These are phyloP conservation scores for Infundibulicybe gibba DNA, from an alignment of 768 basidiomycete genomes.

Conservation along the genomic window DNA sequence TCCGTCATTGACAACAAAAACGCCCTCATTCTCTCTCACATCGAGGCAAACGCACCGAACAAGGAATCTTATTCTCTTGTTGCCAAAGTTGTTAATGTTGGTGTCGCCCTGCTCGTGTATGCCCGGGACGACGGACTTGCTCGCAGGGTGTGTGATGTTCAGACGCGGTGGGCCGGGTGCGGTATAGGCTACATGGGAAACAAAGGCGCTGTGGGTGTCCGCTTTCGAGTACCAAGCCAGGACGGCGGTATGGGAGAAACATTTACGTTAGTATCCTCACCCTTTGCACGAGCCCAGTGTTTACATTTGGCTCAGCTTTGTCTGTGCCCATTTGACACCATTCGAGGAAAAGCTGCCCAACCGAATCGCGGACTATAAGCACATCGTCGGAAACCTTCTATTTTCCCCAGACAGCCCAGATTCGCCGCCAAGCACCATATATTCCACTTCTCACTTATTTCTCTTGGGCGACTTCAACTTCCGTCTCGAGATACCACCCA, in stretches of 20 bases:
- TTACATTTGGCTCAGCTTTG: slow-evolving; percentile 42
- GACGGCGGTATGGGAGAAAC: slow-evolving; percentile 64
- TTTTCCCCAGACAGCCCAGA: slow-evolving; percentile 54
- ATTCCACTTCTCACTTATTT: slow-evolving; percentile 87
- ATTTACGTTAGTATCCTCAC: slow-evolving; percentile 67
- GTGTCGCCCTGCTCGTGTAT: slow-evolving; percentile 86
- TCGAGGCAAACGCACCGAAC: slow-evolving; percentile 67
- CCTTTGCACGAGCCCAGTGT: neutral
- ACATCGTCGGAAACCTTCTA: slow-evolving; percentile 78
- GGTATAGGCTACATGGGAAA: slow-evolving; percentile 84
- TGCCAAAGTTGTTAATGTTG: slow-evolving; percentile 78
- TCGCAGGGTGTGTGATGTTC: slow-evolving; percentile 56
- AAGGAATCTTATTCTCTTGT: slow-evolving; percentile 77
- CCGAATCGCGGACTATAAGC: slow-evolving; percentile 74
- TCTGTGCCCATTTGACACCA: slow-evolving; percentile 89
- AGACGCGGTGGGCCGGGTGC: slow-evolving; percentile 73
- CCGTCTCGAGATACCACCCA: slow-evolving; percentile 62
- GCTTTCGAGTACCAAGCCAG: slow-evolving; percentile 65
- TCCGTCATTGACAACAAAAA: slow-evolving; percentile 66
- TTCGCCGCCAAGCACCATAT: slow-evolving; percentile 57
- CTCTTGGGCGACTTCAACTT: slow-evolving; percentile 95
- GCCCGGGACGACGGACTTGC: slow-evolving; percentile 68
- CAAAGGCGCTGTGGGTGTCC: slow-evolving; percentile 89
- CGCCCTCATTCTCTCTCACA: slow-evolving; percentile 69
- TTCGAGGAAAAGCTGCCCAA: slow-evolving; percentile 60